Evolutionary conservation across 306 rosid genomes (phyloP), one percentile per base, ranked within the genome.

Genomic region (Canavalia ensiformis): DNA sequence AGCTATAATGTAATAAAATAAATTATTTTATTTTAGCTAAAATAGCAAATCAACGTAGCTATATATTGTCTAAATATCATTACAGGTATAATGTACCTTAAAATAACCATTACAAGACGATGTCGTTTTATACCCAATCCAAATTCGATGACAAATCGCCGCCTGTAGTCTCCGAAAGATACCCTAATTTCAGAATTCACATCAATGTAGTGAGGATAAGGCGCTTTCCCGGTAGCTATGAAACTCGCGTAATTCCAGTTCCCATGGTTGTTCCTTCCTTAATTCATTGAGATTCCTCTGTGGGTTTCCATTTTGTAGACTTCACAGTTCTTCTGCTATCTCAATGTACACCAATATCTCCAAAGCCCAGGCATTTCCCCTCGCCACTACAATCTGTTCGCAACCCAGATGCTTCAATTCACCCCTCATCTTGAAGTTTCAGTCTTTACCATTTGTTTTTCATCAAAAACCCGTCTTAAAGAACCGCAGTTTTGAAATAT

Each of bases 311-410:
- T 29, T 47, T 82, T 45, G 13, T 62, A 82, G 7, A 18, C 35
- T 82, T 77, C 30, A 57, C 33, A 2, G 11, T 66, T 68, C 46
- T 74, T 75, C 74, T 79, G 30, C 31, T 57, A 33, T 35, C 51
- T 44, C 57, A 18, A 91, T 93, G 97, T 89, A 87, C 74, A 42
- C 91, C 11, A 89, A 75, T 77, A 54, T 93, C 62, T 70, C 92
- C 75, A 92, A 79, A 79, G 73, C 77, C 37, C 97, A 81, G 6
- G 88, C 89, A 46, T 89, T 92, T 88, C 94, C 92, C 1, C 65
- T 84, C 39, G 93, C 87, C 74, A n/a, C 90, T 9, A 93, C 74
- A 88, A 71, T 88, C 63, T 89, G 90, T 71, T 77, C 88, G 50
- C 88, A 78, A 29, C 86, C 94, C 84, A 91, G 72, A 80, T 92